Base-by-base conservation (phyloP, 768 basidiomycete species). In the Suillus subaureus region DNA sequence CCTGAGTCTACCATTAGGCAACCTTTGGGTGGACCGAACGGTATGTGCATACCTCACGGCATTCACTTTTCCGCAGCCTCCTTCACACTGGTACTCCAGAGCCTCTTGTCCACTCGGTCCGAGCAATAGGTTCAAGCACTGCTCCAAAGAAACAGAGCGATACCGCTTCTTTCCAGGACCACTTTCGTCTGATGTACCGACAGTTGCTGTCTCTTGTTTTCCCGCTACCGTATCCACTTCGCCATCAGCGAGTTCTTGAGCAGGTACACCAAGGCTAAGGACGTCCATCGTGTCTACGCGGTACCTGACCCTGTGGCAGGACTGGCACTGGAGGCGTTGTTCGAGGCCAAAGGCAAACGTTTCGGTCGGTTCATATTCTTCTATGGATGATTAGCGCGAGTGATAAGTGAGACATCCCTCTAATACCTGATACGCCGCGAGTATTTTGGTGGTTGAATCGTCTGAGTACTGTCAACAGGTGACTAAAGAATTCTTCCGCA, bases 401-500 rank as follows among this genome's bases (percentile, higher is more conserved):
- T 77, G 64, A 71, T 63, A 21, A 74, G 70, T 21, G 58, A 13
- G 18, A 42, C 9, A 13, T 6, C 6, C 26, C 3, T 55, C 4
- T 21, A 21, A 12, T 62, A 78, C 78, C 66, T 76, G 68, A 69
- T 78, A 79, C 68, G 74, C 84, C 70, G 72, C 71, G 64, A 63
- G 77, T 74, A 21, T 69, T 74, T 69, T 85, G 87, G 67, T 86
- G 85, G 43, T 82, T 81, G 69, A 92, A 84, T 69, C 91, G 81
- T 64, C 93, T 82, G 15, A 99, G 77, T 23, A 86, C 82, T 6
- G 87, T 89, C 61, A 99, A 71, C 2, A 99, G 79, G 77, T 97
- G 87, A 42, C 87, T 84, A 62, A 99, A 84, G 79, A 98, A 99
- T 78, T 99, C 97, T 72, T 97, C 95, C 6, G 96, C 89, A 72